A percentile compares a stretch with the other conserved stretches of the same genome.
These are phyloP conservation scores for Persicaria maculosa DNA, from an alignment of 148 eudicot species.

Conservation along the genomic window DNA sequence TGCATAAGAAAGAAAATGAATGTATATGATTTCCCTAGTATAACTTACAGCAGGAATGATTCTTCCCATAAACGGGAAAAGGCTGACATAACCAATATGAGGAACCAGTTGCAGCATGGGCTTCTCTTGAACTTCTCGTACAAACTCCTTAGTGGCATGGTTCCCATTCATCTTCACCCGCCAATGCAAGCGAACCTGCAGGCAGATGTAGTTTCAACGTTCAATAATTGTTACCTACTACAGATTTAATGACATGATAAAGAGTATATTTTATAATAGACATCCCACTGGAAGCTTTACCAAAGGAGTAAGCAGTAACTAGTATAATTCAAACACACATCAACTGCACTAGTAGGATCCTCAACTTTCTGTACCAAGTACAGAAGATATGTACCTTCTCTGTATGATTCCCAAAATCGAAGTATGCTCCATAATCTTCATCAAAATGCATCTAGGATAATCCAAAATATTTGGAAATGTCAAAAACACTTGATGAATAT, in stretches of 20 bases:
- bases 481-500: background rate
- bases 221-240: background rate
- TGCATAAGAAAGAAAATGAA: background rate
- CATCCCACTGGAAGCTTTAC: too few species aligned
- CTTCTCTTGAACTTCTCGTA: conserved; percentile 63
- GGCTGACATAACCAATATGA: conserved; percentile 89
- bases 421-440: conserved; percentile 66
- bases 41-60: conserved; percentile 88
- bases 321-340: too few species aligned
- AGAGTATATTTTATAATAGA: too few species aligned
- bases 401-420: conserved; percentile 93
- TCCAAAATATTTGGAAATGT: background rate
- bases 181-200: conserved; percentile 69
- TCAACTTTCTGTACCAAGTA: background rate
- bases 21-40: background rate
- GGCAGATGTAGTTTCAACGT: background rate
- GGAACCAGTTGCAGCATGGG: conserved; percentile 81
- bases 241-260: too few species aligned
- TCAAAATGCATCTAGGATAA: conserved; percentile 80
- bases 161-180: conserved; percentile 45
- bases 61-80: conserved; percentile 79
- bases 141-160: conserved; percentile 59
- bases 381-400: conserved; percentile 53
- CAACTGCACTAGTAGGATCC: background rate
- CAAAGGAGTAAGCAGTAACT: too few species aligned